Conservation (phyloP, 768 basidiomycete genomes). For the Rhodocollybia butyracea region DNA sequence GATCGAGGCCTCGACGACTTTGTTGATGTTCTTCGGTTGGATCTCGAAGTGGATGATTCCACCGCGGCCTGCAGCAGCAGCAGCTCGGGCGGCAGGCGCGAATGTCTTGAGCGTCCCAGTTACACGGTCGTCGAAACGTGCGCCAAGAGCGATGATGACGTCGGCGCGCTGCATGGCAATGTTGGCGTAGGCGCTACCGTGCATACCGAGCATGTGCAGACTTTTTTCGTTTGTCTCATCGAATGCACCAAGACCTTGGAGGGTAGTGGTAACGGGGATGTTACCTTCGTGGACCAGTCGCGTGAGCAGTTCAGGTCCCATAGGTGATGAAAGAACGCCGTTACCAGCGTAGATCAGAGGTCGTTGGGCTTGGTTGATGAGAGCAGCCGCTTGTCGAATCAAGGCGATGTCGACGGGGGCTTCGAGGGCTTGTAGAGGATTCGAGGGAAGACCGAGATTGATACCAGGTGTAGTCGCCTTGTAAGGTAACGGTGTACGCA, state of each 20-base stretch:
- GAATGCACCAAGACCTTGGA: conserved; percentile 94
- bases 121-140: conserved; percentile 96
- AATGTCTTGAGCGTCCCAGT: conserved; percentile 88
- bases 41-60: conserved; percentile 99
- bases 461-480: conserved; percentile 83
- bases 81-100: conserved; percentile 86
- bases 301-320: conserved; percentile 79
- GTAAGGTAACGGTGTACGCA: conserved; percentile 80
- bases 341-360: conserved; percentile 94
- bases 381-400: conserved; percentile 78
- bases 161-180: conserved; percentile 97
- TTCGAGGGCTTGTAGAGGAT: conserved; percentile 60
- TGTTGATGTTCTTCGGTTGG: conserved; percentile 98
- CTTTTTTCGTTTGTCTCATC: conserved; percentile 86
- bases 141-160: conserved; percentile 95
- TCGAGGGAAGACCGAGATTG: conserved; percentile 67
- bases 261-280: conserved; percentile 95
- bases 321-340: conserved; percentile 78
- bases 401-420: conserved; percentile 60
- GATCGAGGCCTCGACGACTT: conserved; percentile 92
- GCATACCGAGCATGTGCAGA: conserved; percentile 99
- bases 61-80: conserved; percentile 81
- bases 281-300: conserved; percentile 80
- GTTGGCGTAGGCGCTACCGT: conserved; percentile 96
- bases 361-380: conserved; percentile 90